Evolutionary conservation across 257 asterid genomes (phyloP), one percentile per base, ranked within the genome.

Genomic region (Euphrasia confusa): DNA sequence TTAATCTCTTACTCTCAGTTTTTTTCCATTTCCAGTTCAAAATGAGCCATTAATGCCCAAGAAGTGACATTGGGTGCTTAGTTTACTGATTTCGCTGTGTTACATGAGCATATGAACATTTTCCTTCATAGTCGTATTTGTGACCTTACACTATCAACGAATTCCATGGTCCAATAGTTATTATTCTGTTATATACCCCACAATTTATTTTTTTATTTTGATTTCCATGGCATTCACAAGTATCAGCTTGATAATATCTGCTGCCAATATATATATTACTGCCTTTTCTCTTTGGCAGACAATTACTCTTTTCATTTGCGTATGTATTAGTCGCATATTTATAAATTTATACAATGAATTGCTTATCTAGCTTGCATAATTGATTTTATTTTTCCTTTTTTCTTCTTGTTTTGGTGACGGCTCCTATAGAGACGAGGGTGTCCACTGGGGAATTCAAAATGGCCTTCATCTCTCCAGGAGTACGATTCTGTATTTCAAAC

Each of bases 381-480:
- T 52, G 54, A 52, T 21, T 8, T 18, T 5, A 2, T 52, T 45
- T 52, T 15, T 64, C n/a, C 15, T 27, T 13, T 35, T 58, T 24
- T 18, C 13, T 40, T 47, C 15, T 33, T 33, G 39, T 33, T 33
- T 5, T 1, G 39, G 39, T 33, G 39, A 33, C 7, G 52, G 37
- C 72, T 70, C 60, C 74, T 71, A 39, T 71, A 92, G 99, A 66
- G 99, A 92, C 58, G 99, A 92, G 74, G 99, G 97, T 21, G 96
- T 92, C 57, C 58, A 18, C 58, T 52, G 58, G 58, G 58, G 58
- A 52, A 52, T 52, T 0, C 98, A 91, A 76, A 88, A 91, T 73
- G 98, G 98, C 45, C 95, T 91, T 71, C 92, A 86, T 64, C 95
- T 91, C 66, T 91, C 98, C 42, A 83, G 98, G 79, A 91, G 98